A percentile compares a stretch with the other conserved stretches of the same genome.
These are phyloP conservation scores for Elsinoe necatrix DNA, from an alignment of 2,329 filamentous ascomycete genomes.

Conservation along the genomic window DNA sequence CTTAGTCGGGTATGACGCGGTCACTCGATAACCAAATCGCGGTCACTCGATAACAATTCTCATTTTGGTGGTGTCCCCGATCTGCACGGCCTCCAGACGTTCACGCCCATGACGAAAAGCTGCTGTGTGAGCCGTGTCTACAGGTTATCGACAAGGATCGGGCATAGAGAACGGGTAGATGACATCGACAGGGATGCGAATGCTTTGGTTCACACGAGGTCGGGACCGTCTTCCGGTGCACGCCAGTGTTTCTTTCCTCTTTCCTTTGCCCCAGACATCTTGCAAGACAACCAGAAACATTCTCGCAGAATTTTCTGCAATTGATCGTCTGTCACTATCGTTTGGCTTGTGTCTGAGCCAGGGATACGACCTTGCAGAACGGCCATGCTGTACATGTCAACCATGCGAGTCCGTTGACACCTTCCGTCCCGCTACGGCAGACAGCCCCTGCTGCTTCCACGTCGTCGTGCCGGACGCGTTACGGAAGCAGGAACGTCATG, in stretches of 20 bases:
- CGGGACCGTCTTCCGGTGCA: background rate
- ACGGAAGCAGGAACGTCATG: slow-evolving; percentile 11
- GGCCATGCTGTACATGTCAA: background rate
- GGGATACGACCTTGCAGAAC: background rate
- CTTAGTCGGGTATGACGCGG: too few species aligned
- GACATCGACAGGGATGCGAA: background rate
- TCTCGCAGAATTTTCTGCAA: background rate
- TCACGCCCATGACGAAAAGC: background rate
- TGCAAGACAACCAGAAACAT: background rate
- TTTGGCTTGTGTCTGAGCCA: slow-evolving; percentile 8
- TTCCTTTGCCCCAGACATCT: background rate
- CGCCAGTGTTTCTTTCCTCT: slow-evolving; percentile 1
- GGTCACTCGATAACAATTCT: too few species aligned
- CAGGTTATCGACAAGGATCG: background rate
- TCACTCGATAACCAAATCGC: too few species aligned
- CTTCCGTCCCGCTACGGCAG: background rate
- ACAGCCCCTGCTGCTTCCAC: background rate
- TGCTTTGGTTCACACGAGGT: background rate
- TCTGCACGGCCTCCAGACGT: slow-evolving; percentile 13
- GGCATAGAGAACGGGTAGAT: background rate
- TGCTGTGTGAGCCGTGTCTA: too few species aligned
- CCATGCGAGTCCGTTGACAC: slow-evolving; percentile 1
- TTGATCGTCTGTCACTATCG: background rate
- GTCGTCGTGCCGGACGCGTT: background rate
- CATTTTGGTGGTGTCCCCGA: too few species aligned